phyloP scores from a whole-genome alignment of 1,139 yeast genomes.

The Kurtzmaniella quercitrusa region DNA sequence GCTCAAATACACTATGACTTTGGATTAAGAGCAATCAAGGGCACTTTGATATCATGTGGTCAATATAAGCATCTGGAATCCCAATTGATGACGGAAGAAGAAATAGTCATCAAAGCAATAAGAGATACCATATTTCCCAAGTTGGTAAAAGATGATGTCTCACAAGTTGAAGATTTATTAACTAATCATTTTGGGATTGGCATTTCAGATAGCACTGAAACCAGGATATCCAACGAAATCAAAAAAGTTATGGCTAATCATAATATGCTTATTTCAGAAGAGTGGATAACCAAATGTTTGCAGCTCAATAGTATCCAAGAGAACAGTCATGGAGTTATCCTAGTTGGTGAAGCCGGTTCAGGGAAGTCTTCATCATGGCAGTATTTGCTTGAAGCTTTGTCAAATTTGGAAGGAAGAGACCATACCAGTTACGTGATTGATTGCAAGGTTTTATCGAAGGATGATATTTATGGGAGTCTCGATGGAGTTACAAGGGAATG shows the following conservation, averaged over 20 bases:
- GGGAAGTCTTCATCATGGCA: slow-evolving; percentile 66
- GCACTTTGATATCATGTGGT: slow-evolving; percentile 51
- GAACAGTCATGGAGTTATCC: slow-evolving; percentile 76
- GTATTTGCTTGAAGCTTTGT: slow-evolving; percentile 45
- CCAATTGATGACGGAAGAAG: slow-evolving; percentile 23
- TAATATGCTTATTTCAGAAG: slow-evolving; percentile 24
- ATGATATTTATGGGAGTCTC: slow-evolving; percentile 62
- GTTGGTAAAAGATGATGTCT: slow-evolving; percentile 49
- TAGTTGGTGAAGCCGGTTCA: slow-evolving; percentile 72
- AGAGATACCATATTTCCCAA: slow-evolving; percentile 63
- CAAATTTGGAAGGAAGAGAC: slow-evolving; percentile 30
- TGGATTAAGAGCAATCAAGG: slow-evolving; percentile 78
- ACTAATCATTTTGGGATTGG: slow-evolving; percentile 21
- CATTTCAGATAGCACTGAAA: slow-evolving; percentile 11
- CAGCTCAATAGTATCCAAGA: slow-evolving; percentile 63
- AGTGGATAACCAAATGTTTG: slow-evolving; percentile 53
- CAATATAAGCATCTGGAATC: not conserved
- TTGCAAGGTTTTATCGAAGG: slow-evolving; percentile 70
- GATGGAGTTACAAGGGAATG: slow-evolving; percentile 84
- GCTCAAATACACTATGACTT: slow-evolving; percentile 80
- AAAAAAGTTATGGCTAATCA: slow-evolving; percentile 11
- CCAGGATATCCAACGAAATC: slow-evolving; percentile 15
- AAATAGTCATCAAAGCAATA: slow-evolving; percentile 50
- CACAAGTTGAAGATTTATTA: slow-evolving; percentile 28
- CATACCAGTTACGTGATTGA: slow-evolving; percentile 51